Percentiles rank a stretch among this genome's conserved stretches.
These are phyloP conservation scores for Nicotiana rustica DNA, from an alignment of 305 asterid species.

Conservation along the genomic window DNA sequence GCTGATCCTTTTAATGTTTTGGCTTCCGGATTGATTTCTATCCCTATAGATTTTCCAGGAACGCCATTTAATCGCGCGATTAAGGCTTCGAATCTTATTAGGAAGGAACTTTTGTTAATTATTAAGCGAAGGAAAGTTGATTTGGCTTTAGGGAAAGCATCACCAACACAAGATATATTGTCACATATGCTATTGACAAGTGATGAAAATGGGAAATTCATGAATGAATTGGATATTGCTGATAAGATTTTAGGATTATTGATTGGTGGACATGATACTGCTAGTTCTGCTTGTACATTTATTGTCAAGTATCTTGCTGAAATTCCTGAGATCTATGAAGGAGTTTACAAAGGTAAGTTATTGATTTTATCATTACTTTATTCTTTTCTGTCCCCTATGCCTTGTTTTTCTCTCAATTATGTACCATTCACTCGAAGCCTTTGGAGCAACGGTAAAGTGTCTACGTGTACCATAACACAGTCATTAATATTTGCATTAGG, in stretches of 20 bases:
- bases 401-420: too few relatives aligned
- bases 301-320: conserved; percentile 77
- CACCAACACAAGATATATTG: conserved; percentile 69
- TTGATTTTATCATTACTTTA: background rate
- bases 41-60: conserved; percentile 79
- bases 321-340: conserved; percentile 64
- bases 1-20: conserved; percentile 61
- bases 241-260: conserved; percentile 75
- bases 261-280: conserved; percentile 84
- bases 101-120: conserved; percentile 55
- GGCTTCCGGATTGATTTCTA: conserved; percentile 62
- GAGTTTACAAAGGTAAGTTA: conserved; percentile 67
- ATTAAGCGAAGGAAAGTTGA: conserved; percentile 64
- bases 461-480: too few relatives aligned
- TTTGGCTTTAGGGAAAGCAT: conserved; percentile 62
- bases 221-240: conserved; percentile 68
- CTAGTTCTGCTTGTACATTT: conserved; percentile 81
- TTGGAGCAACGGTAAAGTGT: too few relatives aligned
- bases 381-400: background rate
- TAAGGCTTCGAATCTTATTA: conserved; percentile 58
- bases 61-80: conserved; percentile 70
- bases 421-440: too few relatives aligned
- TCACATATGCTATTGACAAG: conserved; percentile 71
- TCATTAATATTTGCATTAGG: too few relatives aligned
- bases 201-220: conserved; percentile 69